Base-by-base conservation (phyloP, 106 monocot species). In the Amphibolis antarctica region DNA sequence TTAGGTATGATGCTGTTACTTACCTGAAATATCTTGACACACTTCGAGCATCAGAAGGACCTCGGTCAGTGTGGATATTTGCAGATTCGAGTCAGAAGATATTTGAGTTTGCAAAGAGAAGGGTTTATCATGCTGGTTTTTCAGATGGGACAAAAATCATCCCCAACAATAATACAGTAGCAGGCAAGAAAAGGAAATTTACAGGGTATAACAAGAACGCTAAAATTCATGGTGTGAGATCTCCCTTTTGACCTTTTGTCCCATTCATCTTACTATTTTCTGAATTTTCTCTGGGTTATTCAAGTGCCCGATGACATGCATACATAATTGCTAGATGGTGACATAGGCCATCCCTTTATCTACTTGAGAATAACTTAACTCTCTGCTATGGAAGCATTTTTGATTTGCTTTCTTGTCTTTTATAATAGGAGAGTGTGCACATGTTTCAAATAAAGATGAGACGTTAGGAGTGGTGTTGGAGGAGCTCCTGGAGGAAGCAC, bases 51-150 rank as follows among this genome's bases (percentile, higher is more conserved):
- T 85, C 98, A 17, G 90, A 90, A 82, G 98, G 98, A 28, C 87
- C 76, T 55, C 59, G 80, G 17, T 98, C 98, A 11, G 75, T 91
- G 56, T 98, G 98, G 91, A 88, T 98, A 52, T 90, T 91, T 65
- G 91, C 98, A n/a, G 79, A 90, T 66, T 91, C 98, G 21, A 98
- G 98, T 60, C 78, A 98, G 49, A 91, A 88, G 80, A 91, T 98
- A 46, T 98, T 98, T 77, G 98, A 98, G 69, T 66, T 85, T 67
- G 86, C 98, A 30, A 98, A 91, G 60, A 85, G 62, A 74, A 72
- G 90, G 18, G 87, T 98, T 58, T 98, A 91, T 71, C 82, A 81
- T 64, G 78, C 81, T 58, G 65, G 87, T 29, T 55, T 55, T 60
- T 69, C 87, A 54, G 91, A 90, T 77, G 87, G 80, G 44, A 42